Base-by-base conservation (phyloP, 257 asterid genomes). In the Penstemon davidsonii region DNA sequence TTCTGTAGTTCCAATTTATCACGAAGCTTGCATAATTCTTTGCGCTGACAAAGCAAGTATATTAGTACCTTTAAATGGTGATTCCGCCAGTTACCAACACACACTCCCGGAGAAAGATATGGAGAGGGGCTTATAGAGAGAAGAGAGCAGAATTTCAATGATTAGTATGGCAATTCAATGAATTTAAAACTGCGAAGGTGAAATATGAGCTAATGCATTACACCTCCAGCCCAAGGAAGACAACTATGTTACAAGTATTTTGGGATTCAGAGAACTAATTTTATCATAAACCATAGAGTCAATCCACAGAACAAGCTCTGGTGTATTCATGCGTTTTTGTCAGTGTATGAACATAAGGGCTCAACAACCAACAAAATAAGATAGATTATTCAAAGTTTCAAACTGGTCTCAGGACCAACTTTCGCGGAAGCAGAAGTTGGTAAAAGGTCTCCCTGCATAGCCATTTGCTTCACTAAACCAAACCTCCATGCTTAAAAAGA, bases 1-100 rank as follows among this genome's bases (percentile, higher is more conserved):
- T 88, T 93, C 64, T 88, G 86, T 50, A 82, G 79, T 79, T 88
- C 97, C 78, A 93, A 71, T 73, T 84, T 82, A 72, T 88, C 94
- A 47, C 88, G 95, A 63, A 93, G 95, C 74, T 81, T 83, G 84
- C 97, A 90, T 36, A 93, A 81, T 79, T 88, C 96, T 81, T 94
- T 88, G 55, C 99, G 90, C 99, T 93, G 90, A 75, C 42, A 81
- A 75, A 77, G 71, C 40, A 76, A 76, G 62, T 12, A 61, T 37
- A 38, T 54, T 41, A 64, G 62, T 62, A 60, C 58, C 38, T 58
- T 69, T 12, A 40, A 41, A 49, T 38, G 64, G 36, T 64, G 78
- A 19, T 45, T 60, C 52, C 57, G 61, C 39, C 41, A 58, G 57
- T 13, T 55, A 59, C 62, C 45, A 68, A 69, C 4, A 54, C 75